Evolutionary conservation across 2,329 filamentous ascomycete genomes (phyloP).

Genomic region (Lachnellula subtilissima): DNA sequence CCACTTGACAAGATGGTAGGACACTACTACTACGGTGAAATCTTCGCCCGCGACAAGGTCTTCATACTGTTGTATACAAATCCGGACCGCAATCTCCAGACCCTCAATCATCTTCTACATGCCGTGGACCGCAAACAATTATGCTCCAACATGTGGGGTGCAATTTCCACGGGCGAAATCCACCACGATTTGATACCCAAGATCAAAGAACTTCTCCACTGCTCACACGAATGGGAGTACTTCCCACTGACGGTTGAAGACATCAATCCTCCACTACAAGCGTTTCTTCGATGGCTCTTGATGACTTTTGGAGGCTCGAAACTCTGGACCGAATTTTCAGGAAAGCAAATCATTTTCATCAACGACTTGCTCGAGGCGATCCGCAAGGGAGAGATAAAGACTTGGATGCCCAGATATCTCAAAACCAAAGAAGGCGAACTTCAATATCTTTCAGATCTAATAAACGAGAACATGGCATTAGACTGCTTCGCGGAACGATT

Average conservation of each 20-base stretch:
- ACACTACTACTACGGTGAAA: neutral
- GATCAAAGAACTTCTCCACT: neutral
- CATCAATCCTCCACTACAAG: neutral
- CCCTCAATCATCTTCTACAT: neutral
- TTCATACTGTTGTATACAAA: neutral
- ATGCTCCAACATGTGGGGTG: neutral
- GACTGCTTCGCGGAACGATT: neutral
- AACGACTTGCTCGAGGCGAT: neutral
- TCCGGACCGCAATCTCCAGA: neutral
- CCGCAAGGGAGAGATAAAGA: neutral
- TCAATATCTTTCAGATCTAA: neutral
- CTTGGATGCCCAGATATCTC: neutral
- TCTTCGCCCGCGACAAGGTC: neutral
- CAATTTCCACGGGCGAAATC: neutral
- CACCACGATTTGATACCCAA: neutral
- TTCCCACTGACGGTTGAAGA: neutral
- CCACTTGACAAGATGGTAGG: neutral
- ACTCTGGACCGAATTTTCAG: neutral
- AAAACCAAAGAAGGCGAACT: neutral
- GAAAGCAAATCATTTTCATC: neutral
- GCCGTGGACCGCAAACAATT: neutral
- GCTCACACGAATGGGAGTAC: neutral
- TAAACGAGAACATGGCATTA: neutral
- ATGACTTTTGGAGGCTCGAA: neutral
- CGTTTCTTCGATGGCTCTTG: neutral